Evolutionary conservation across 805 yeast genomes (phyloP).

Genomic region (Pichia thaimueangensis): DNA sequence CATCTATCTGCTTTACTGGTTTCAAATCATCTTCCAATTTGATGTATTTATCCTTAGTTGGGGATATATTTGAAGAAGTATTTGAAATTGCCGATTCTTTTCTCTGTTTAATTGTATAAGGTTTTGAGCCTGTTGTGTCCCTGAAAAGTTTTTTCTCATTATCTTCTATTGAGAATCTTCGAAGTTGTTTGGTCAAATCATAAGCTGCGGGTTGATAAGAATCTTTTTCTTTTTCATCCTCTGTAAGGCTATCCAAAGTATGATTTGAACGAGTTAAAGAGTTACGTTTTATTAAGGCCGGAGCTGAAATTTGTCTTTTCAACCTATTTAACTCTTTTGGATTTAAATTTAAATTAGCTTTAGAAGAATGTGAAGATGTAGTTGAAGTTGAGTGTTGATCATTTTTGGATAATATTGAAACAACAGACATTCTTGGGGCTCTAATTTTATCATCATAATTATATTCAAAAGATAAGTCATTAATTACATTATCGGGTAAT

Average conservation of each 20-base stretch:
- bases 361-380: neutral
- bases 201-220: constrained; percentile 40
- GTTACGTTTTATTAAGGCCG: constrained; percentile 7
- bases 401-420: constrained; percentile 19
- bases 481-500: constrained; percentile 22
- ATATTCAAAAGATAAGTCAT: constrained; percentile 27
- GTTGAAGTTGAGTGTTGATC: constrained; percentile 1
- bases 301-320: constrained; percentile 8
- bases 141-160: constrained; percentile 5
- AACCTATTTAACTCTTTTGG: too few relatives aligned
- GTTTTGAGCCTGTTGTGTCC: neutral
- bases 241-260: constrained; percentile 19
- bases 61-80: constrained; percentile 11
- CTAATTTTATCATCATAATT: constrained; percentile 50
- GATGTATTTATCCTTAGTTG: constrained; percentile 5
- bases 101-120: constrained; percentile 1
- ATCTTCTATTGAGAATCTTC: constrained; percentile 27
- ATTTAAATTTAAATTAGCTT: neutral
- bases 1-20: constrained; percentile 36
- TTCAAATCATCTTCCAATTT: constrained; percentile 2
- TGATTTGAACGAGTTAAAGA: constrained; percentile 13
- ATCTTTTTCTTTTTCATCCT: constrained; percentile 7
- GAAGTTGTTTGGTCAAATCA: constrained; percentile 36
- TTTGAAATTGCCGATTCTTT: constrained; percentile 7
- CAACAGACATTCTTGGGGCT: constrained; percentile 45